Evolutionary conservation across 768 basidiomycete genomes (phyloP), one percentile per base, ranked within the genome.

Genomic region (Lentinula raphanica): DNA sequence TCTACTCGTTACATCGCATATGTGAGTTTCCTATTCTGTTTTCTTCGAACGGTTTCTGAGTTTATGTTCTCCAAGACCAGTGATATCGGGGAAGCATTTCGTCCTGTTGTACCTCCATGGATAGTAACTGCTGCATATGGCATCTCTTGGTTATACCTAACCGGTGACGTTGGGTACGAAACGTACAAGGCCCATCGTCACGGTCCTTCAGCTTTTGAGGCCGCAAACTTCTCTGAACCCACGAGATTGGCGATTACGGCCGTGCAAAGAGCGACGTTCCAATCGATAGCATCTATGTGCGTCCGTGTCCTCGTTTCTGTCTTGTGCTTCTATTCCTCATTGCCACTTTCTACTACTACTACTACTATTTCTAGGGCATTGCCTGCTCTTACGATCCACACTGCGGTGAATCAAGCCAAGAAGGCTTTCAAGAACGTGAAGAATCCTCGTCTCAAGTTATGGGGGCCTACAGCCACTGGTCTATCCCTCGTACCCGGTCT

Each of bases 321-420:
- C 53, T 5, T 60, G 39, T 49, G 40, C 56, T 38, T 44, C 57
- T 35, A 39, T 40, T 21, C 35, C 60, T 58, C 56, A 32, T 59
- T 55, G 25, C 28, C 56, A 53, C n/a, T n/a, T n/a, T n/a, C n/a
- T n/a, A n/a, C n/a, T n/a, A n/a, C n/a, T n/a, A n/a, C n/a, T n/a
- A n/a, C n/a, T n/a, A n/a, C n/a, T n/a, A 38, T 60, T 57, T 60
- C 23, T 63, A 91, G 89, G 89, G 89, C 85, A 4, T 79, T 92
- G 19, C 90, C 90, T 1, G 90, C 90, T 0, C 79, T 94, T 58
- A 94, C 91, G 1, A 92, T 94, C 56, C 91, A 94, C 67, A 88
- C 88, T 1, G 82, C 87, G 5, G 91, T 93, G 46, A 82, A 79
- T 28, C 86, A 90, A 65, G 80, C 88, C 2, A 85, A 84, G 65